A percentile compares a stretch with the other conserved stretches of the same genome.
These are phyloP conservation scores for Aureobasidium sp. DNA, from an alignment of 2,329 filamentous ascomycete genomes.

Conservation along the genomic window DNA sequence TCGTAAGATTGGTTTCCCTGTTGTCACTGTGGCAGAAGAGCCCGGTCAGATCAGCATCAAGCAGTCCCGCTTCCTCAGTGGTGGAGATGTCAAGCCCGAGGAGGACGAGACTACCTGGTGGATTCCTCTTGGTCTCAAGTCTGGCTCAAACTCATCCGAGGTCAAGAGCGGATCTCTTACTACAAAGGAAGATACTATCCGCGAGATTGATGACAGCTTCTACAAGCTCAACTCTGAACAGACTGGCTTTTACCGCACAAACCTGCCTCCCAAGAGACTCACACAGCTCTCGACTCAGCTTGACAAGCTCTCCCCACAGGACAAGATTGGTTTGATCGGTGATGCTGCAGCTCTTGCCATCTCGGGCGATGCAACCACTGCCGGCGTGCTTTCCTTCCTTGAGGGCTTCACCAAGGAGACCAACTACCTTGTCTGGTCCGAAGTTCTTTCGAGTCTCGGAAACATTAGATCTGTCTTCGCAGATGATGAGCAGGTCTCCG, in stretches of 20 bases:
- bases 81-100: slow-evolving; percentile 81
- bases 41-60: slow-evolving; percentile 71
- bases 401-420: slow-evolving; percentile 75
- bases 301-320: slow-evolving; percentile 67
- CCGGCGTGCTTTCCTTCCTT: slow-evolving; percentile 73
- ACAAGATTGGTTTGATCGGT: slow-evolving; percentile 87
- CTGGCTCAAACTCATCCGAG: slow-evolving; percentile 57
- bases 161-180: slow-evolving; percentile 61
- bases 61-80: slow-evolving; percentile 84
- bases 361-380: slow-evolving; percentile 74
- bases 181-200: slow-evolving; percentile 67
- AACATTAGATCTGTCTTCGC: slow-evolving; percentile 80
- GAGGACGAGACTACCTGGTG: slow-evolving; percentile 94
- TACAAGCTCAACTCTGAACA: slow-evolving; percentile 92
- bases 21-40: slow-evolving; percentile 78
- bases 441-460: slow-evolving; percentile 68
- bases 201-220: slow-evolving; percentile 66
- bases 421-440: slow-evolving; percentile 83
- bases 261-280: slow-evolving; percentile 79
- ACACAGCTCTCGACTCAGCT: slow-evolving; percentile 71
- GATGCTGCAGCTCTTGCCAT: slow-evolving; percentile 85
- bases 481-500: slow-evolving; percentile 62
- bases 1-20: slow-evolving; percentile 86
- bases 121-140: slow-evolving; percentile 81
- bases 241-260: slow-evolving; percentile 85